Conservation (phyloP, 805 yeast genomes). For the Metschnikowia noctiluminum region DNA sequence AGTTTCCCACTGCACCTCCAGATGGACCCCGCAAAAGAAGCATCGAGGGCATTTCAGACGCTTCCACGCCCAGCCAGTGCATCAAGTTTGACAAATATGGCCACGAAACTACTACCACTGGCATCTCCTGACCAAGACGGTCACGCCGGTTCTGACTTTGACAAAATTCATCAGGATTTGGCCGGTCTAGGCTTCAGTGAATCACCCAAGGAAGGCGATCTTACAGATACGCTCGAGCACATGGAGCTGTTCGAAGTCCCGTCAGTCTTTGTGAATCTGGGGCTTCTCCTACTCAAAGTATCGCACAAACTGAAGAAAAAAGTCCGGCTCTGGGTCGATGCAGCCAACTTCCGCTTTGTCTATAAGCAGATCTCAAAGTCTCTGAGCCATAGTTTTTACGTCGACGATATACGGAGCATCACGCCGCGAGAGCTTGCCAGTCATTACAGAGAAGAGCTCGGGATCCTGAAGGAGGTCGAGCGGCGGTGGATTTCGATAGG, state of each 20-base stretch:
- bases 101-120: neutral
- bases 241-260: slow-evolving; percentile 16
- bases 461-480: slow-evolving; percentile 62
- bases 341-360: slow-evolving; percentile 48
- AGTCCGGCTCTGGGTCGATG: slow-evolving; percentile 54
- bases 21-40: too few species aligned
- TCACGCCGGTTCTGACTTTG: neutral
- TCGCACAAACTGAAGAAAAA: slow-evolving; percentile 68
- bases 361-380: slow-evolving; percentile 39
- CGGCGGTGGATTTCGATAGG: slow-evolving; percentile 78
- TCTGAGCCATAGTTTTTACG: slow-evolving; percentile 28
- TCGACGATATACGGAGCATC: slow-evolving; percentile 65
- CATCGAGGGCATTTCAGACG: too few species aligned
- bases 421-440: slow-evolving; percentile 68
- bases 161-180: neutral
- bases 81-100: neutral
- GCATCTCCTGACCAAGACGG: neutral
- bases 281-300: slow-evolving; percentile 62
- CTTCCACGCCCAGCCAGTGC: too few species aligned
- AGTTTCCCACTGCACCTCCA: too few species aligned
- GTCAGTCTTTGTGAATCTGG: slow-evolving; percentile 48
- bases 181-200: neutral
- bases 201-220: neutral
- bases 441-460: slow-evolving; percentile 82
- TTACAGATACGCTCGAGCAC: slow-evolving; percentile 8